phyloP scores from a whole-genome alignment of 1,284 basidiomycete species.

The Microstroma glucosiphilum region DNA sequence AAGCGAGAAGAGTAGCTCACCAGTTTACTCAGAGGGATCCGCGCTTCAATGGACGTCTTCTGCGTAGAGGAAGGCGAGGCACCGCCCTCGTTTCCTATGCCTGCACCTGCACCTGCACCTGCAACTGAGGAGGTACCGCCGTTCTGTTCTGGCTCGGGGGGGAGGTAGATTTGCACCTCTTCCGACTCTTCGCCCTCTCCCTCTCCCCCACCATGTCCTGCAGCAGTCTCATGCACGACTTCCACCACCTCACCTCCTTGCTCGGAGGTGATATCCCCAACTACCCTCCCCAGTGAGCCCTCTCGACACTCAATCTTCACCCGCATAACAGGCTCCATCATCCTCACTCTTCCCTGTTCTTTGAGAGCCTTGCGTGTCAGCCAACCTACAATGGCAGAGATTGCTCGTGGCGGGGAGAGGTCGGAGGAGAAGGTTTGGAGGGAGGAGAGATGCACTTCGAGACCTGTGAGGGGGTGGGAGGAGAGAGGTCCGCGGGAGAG shows the following conservation, averaged over 20 bases:
- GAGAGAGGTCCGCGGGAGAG: constrained; percentile 41
- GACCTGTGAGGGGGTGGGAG: constrained; percentile 34
- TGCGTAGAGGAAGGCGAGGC: constrained; percentile 52
- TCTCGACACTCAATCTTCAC: constrained; percentile 31
- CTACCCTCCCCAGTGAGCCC: constrained; percentile 35
- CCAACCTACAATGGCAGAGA: constrained; percentile 27
- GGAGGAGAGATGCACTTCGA: constrained; percentile 26
- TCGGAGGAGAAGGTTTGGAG: constrained; percentile 30
- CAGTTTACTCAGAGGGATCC: constrained; percentile 71
- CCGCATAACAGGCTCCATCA: constrained; percentile 49
- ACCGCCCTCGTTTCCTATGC: no score
- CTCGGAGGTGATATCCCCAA: constrained; percentile 40
- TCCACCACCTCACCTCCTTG: constrained; percentile 38
- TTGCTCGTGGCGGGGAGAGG: constrained; percentile 25
- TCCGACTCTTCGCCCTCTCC: constrained; percentile 57
- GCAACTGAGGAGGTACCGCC: constrained; percentile 37
- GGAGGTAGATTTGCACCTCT: constrained; percentile 64
- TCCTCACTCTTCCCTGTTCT: constrained; percentile 16
- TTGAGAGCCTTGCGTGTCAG: constrained; percentile 27
- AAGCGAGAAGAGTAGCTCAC: constrained; percentile 71
- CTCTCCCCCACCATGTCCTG: constrained; percentile 38
- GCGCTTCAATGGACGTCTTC: constrained; percentile 48
- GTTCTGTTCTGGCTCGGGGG: constrained; percentile 54
- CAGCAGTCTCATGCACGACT: constrained; percentile 22
- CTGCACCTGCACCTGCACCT: constrained; percentile 24